Base-by-base conservation (phyloP, 805 yeast genomes). In the Wickerhamiella occidentalis region DNA sequence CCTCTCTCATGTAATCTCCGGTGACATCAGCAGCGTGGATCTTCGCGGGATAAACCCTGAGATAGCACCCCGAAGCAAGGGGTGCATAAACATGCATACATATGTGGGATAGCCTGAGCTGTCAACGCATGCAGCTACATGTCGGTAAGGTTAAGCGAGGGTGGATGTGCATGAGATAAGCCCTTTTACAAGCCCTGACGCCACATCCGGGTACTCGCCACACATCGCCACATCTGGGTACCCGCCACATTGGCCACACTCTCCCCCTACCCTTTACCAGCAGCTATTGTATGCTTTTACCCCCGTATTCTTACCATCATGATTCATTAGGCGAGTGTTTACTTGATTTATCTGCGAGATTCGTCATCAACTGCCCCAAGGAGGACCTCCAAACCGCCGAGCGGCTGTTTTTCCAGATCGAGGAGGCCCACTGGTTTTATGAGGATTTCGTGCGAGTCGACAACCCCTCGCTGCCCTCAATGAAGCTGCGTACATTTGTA, bases 381-480 rank as follows among this genome's bases (percentile, higher is more conserved):
- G 96, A 90, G 60, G 98, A 92, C 64, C 68, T 90, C 47, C 78
- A 92, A 29, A 75, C 88, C 13, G 74, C 80, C 25, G 90, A 70
- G 61, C 73, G 98, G 61, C 82, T 88, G 22, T 77, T 87, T 60
- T 92, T 92, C 68, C 95, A 88, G 63, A 80, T 92, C 38, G 99
- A 92, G 69, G 97, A 92, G 65, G 98, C 98, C 1, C 96, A 87
- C 57, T 92, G 98, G 98, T 92, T 84, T 62, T 92, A 88, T 65
- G 75, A 82, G 45, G 99, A 92, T 65, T 88, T 82, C 58, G 72
- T 82, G 11, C 74, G 88, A 30, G 75, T 74, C 30, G 67, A 80
- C 58, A 82, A 86, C 62, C 88, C 92, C 3, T 64, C 72, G 28
- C 70, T 90, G 51, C 97, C 96, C 1, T 62, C 76, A 2, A 68